Conservation (phyloP, 2,329 filamentous ascomycete species). For the Cytospora schulzeri region DNA sequence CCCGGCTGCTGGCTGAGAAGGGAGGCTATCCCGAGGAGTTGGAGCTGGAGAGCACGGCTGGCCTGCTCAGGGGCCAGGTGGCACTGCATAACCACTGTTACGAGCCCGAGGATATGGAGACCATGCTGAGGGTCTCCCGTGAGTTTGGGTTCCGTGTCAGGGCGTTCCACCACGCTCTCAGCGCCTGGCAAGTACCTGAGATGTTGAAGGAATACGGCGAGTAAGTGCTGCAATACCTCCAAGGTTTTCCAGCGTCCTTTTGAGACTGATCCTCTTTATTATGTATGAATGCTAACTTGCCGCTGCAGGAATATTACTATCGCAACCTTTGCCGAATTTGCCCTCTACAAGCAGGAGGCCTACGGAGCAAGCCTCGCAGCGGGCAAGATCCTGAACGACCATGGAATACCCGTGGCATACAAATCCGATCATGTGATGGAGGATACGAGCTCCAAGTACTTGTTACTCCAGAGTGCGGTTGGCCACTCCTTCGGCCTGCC, state of each 20-base stretch:
- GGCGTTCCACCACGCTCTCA: slow-evolving; percentile 45
- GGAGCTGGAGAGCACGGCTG: slow-evolving; percentile 44
- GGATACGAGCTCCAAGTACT: slow-evolving; percentile 44
- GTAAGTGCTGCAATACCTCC: slow-evolving; percentile 32
- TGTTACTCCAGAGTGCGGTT: slow-evolving; percentile 45
- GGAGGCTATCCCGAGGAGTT: slow-evolving; percentile 38
- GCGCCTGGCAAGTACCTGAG: slow-evolving; percentile 44
- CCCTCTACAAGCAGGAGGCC: slow-evolving; percentile 46
- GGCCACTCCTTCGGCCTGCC: slow-evolving; percentile 46
- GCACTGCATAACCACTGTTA: slow-evolving; percentile 50
- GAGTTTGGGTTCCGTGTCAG: slow-evolving; percentile 46
- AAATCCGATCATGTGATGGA: slow-evolving; percentile 43
- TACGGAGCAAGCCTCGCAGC: slow-evolving; percentile 45
- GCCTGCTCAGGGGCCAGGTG: slow-evolving; percentile 44
- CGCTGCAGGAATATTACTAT: slow-evolving; percentile 42
- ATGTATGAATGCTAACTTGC: too few relatives aligned
- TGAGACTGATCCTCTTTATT: neutral
- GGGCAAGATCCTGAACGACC: slow-evolving; percentile 43
- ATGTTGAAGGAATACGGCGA: slow-evolving; percentile 43
- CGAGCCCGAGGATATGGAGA: slow-evolving; percentile 46
- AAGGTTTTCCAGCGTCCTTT: too few relatives aligned
- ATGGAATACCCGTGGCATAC: slow-evolving; percentile 45
- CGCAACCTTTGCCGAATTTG: slow-evolving; percentile 46
- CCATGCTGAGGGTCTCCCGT: slow-evolving; percentile 45
- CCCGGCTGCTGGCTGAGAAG: slow-evolving; percentile 23